Base-by-base conservation (phyloP, 345 rosid genomes). In the Sisymbrium irio region DNA sequence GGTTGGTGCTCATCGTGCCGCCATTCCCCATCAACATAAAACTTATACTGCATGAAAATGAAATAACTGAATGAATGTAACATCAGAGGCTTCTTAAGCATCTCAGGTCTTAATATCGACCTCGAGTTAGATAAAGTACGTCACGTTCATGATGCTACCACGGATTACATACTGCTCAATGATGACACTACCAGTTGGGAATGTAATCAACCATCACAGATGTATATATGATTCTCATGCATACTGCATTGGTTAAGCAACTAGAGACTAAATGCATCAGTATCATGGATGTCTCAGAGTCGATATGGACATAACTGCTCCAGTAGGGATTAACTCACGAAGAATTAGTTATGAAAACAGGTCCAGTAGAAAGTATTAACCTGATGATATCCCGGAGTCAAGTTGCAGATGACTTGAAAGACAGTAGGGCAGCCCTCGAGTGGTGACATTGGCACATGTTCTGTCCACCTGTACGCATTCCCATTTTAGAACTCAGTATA, bases 1-100 rank as follows among this genome's bases (percentile, higher is more conserved):
- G 86, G 85, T 74, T 84, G 90, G 32, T 74, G 87, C 76, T 90
- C 95, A 83, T 92, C 99, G 22, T 92, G 87, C 76, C 85, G 84
- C 99, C 98, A 90, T 74, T 90, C 87, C 78, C 88, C 98, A 83
- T 96, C 99, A 50, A 96, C 93, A 73, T 46, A 78, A 77, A 96
- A 96, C 76, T 92, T 96, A 79, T 76, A 96, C 99, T 96, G 91
- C 84, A 77, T 53, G 59, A 75, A 42, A 77, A n/a, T 39, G 71
- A 79, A 62, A 79, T 6, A 67, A 49, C 3, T 10, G 40, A 74
- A 64, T 59, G 73, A n/a, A n/a, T n/a, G n/a, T 79, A 63, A 74
- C 55, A 70, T 54, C 54, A 71, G 35, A 13, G 30, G 41, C 73
- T 77, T 49, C 55, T 65, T 66, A 56, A 32, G 44, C 14, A 33